phyloP scores from a whole-genome alignment of 148 eudicot species.

The Rhododendron kiyosumense region DNA sequence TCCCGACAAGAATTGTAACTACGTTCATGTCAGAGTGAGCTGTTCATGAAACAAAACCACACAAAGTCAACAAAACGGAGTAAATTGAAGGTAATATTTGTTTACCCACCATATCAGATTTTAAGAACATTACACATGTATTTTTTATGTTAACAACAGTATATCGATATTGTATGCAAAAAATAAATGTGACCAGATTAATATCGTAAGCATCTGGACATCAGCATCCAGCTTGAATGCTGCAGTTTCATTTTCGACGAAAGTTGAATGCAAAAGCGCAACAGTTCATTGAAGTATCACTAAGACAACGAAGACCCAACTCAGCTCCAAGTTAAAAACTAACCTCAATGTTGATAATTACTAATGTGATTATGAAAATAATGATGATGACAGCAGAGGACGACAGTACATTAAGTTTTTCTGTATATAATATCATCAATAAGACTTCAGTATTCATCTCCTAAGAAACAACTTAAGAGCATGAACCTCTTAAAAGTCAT shows the following conservation, averaged over 20 bases:
- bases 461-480: background rate
- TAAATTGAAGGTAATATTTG: background rate
- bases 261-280: background rate
- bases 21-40: conserved; percentile 98
- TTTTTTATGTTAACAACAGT: background rate
- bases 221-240: background rate
- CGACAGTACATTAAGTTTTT: background rate
- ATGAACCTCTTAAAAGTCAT: background rate
- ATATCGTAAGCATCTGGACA: background rate
- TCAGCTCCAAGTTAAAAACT: background rate
- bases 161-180: background rate
- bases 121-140: background rate
- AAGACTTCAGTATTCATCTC: conserved; percentile 6
- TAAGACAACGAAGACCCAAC: background rate
- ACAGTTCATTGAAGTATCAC: background rate
- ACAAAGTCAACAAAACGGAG: conserved; percentile 2
- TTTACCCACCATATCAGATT: background rate
- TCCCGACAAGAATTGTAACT: conserved; percentile 85
- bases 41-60: conserved; percentile 28
- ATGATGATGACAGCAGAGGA: background rate
- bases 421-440: background rate
- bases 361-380: background rate
- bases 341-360: background rate
- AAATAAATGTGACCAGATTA: background rate
- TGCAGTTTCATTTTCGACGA: background rate